Base-by-base conservation (phyloP, 2,329 filamentous ascomycete genomes). In the Periconia sp. region DNA sequence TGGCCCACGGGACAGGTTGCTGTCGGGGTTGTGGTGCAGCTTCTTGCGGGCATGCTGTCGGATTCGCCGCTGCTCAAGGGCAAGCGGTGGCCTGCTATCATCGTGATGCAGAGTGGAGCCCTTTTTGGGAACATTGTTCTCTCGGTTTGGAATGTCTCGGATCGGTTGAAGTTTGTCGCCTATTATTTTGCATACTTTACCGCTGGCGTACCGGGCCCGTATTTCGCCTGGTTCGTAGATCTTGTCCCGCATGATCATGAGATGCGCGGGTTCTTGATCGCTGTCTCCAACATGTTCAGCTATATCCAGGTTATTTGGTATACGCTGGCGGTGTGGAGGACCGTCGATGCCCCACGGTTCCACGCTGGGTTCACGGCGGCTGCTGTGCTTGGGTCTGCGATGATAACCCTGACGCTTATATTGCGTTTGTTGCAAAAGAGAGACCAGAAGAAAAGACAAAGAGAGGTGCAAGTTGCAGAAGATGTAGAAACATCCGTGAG, bases 1-100 rank as follows among this genome's bases (percentile, higher is more conserved):
- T 71, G 80, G 20, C 79, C 79, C 0, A 81, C 79, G 0, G 76
- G 73, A 1, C 73, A 72, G 3, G 74, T 77, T 46, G 77, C 73
- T 2, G 72, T 81, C 54, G 47, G 70, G 65, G 7, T 81, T 70
- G 11, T 81, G 68, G 78, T 69, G 74, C n/a, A 79, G 76, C 2
- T 77, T 72, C 0, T 78, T 69, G 8, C 61, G 75, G 45, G 78
- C 72, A 59, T 60, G 47, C 46, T 68, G 3, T 66, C 63, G 9
- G 64, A 68, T 20, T 66, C 63, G 30, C 64, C 64, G 1, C 18
- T 68, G 40, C 50, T 68, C 37, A 61, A 60, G 37, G 64, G 64
- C n/a, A 60, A 59, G 14, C 57, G 63, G 5, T 65, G 13, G 72
- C 77, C 27, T 71, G 79, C 14, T 75, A 80, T 74, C 0, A 59